Percentiles rank a stretch among this genome's conserved stretches.
phyloP scores from a whole-genome alignment of 441 rosid genomes.

The Gossypium schwendimanii region DNA sequence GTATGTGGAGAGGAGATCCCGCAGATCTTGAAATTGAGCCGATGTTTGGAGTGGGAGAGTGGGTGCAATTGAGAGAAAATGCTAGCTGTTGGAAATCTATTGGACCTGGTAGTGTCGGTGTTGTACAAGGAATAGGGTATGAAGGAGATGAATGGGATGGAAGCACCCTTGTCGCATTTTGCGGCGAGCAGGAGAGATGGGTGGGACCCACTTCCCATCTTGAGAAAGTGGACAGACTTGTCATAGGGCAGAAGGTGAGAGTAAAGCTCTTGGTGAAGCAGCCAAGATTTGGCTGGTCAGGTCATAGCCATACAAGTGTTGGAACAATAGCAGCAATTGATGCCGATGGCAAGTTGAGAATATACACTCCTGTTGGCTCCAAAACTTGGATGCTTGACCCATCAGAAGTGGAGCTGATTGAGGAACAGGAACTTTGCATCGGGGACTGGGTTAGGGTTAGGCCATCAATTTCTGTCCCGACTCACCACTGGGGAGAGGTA shows the following conservation, averaged over 20 bases:
- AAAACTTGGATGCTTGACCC: conserved; percentile 98
- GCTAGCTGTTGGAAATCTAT: conserved; percentile 68
- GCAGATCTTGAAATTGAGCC: conserved; percentile 76
- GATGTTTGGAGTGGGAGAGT: conserved; percentile 86
- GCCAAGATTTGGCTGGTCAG: conserved; percentile 96
- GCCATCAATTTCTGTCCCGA: conserved; percentile 58
- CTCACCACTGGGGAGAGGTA: conserved; percentile 97
- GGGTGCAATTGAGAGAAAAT: conserved; percentile 69
- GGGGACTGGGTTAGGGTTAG: conserved; percentile 91
- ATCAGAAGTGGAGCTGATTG: conserved; percentile 72
- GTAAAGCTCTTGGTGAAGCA: conserved; percentile 77
- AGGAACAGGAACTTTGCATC: conserved; percentile 69
- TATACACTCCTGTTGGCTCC: conserved; percentile 82
- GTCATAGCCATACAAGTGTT: conserved; percentile 65
- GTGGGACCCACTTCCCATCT: conserved; percentile 65
- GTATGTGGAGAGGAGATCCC: conserved; percentile 95
- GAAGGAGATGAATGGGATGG: conserved; percentile 85
- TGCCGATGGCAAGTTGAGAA: conserved; percentile 89
- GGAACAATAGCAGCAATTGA: conserved; percentile 86
- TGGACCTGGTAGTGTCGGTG: conserved; percentile 74
- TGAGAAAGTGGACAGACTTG: conserved; percentile 56
- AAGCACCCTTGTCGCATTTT: conserved; percentile 70
- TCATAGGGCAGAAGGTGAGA: conserved; percentile 67
- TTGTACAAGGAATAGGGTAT: conserved; percentile 83
- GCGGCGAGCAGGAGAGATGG: conserved; percentile 96